phyloP scores from a whole-genome alignment of 2,329 filamentous ascomycete genomes.

The Pseudopyrenochaeta lycopersici region DNA sequence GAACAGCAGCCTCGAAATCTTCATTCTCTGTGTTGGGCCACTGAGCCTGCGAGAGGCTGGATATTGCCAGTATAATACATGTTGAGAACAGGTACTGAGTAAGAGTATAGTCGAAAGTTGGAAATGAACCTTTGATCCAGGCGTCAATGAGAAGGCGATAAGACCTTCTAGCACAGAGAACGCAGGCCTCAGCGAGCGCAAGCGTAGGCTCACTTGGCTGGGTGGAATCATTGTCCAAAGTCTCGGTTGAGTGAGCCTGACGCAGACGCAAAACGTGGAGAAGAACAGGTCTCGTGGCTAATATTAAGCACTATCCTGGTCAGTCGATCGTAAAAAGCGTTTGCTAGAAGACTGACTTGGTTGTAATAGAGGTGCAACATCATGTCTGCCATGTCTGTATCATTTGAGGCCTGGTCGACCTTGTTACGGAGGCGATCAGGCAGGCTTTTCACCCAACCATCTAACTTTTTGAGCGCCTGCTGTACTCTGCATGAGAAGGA shows the following conservation, averaged over 20 bases:
- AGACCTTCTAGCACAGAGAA: conserved; percentile 57
- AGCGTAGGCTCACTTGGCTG: conserved; percentile 39
- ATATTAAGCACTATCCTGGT: conserved; percentile 40
- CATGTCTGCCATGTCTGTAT: conserved; percentile 25
- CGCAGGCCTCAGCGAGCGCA: conserved; percentile 56
- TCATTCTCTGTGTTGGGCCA: not conserved
- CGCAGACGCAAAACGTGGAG: conserved; percentile 41
- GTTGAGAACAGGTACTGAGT: conserved; percentile 60
- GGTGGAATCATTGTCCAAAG: conserved; percentile 2
- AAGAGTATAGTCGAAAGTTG: conserved; percentile 59
- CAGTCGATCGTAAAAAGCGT: too few species aligned
- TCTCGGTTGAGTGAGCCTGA: conserved; percentile 13
- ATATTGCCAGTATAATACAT: conserved; percentile 56
- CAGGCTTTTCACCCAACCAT: conserved; percentile 49
- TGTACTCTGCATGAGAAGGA: conserved; percentile 50
- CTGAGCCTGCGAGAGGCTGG: conserved; percentile 44
- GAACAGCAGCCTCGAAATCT: conserved; percentile 1
- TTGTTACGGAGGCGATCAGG: conserved; percentile 45
- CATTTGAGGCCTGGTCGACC: conserved; percentile 22
- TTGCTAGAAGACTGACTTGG: conserved; percentile 27
- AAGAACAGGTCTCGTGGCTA: conserved; percentile 45
- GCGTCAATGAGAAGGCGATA: conserved; percentile 53
- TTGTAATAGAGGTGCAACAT: conserved; percentile 50
- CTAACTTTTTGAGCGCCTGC: conserved; percentile 44
- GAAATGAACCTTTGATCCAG: conserved; percentile 59